These are phyloP conservation scores for Paraconiothyrium brasiliense DNA, from an alignment of 2,329 filamentous ascomycete species.

Conservation along the genomic window DNA sequence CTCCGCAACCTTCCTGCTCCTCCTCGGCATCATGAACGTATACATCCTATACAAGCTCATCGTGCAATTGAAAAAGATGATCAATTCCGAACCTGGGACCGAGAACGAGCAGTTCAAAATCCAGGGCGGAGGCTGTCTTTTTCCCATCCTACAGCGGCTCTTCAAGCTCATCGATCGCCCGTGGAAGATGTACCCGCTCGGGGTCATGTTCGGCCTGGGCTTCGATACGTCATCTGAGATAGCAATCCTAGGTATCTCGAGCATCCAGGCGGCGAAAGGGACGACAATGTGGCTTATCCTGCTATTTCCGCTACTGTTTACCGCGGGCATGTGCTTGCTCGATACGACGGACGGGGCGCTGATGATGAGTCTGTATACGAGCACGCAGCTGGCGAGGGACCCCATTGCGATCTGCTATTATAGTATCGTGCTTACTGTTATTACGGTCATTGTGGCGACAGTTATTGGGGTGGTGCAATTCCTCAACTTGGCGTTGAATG, in stretches of 20 bases:
- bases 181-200: constrained; percentile 97
- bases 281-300: constrained; percentile 94
- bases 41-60: constrained; percentile 86
- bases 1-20: constrained; percentile 81
- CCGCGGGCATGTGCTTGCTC: constrained; percentile 92
- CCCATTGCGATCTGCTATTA: constrained; percentile 93
- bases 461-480: constrained; percentile 89
- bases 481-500: constrained; percentile 78
- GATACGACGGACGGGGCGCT: constrained; percentile 93
- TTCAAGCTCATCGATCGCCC: constrained; percentile 78
- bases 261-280: constrained; percentile 83
- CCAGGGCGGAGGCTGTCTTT: constrained; percentile 80
- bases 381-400: constrained; percentile 78
- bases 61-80: constrained; percentile 70
- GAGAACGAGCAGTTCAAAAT: constrained; percentile 69
- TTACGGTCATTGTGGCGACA: constrained; percentile 84
- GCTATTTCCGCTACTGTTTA: constrained; percentile 90
- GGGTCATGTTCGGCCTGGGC: constrained; percentile 85
- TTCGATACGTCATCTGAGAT: constrained; percentile 97
- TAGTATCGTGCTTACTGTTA: constrained; percentile 82
- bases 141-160: constrained; percentile 74
- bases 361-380: constrained; percentile 94
- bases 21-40: constrained; percentile 83
- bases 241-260: constrained; percentile 88
- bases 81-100: constrained; percentile 61